Base-by-base conservation (phyloP, 176 grass and related monocot species). In the Oryza coarctata region DNA sequence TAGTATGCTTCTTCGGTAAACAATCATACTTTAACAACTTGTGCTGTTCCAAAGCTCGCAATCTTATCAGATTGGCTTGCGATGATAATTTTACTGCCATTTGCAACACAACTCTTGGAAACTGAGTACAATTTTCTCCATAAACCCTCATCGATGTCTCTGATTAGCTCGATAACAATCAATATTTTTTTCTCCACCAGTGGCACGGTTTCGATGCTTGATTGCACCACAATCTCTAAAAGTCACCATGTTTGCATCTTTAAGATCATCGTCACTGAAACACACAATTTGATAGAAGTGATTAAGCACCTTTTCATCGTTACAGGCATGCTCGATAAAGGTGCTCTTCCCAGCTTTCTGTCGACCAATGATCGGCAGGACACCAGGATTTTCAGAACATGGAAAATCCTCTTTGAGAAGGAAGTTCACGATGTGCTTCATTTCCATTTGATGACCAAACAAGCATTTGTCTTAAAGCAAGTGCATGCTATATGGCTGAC, bases 321-420 rank as follows among this genome's bases (percentile, higher is more conserved):
- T 0, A 0, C 71, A 87, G 26, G 32, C 73, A 44, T 86, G 76
- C 69, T 65, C 68, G 0, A 55, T 34, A 6, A 81, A 28, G 29
- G 65, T 87, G 15, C 41, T 87, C 68, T 81, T 87, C 13, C 84
- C 84, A 39, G 20, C 32, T 41, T 6, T 77, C 5, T 3, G 9
- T 17, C 33, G 74, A 0, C 74, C 74, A 0, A 77, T 10, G 13
- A 77, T 27, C 0, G 33, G 35, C 8, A 74, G 17, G 28, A 50
- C 71, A 32, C 28, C 26, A 0, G 3, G 26, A 29, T 15, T 43
- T 26, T 45, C 39, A 27, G 67, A 20, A 39, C 67, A 3, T 0
- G 32, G 33, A 23, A 1, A 11, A 3, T 69, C 34, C n/a, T 5
- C 2, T 38, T 43, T 12, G 5, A 71, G 15, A 39, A 47, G 38